Base-by-base conservation (phyloP, 352 stramenopile genomes). In the Pythium volutum region DNA sequence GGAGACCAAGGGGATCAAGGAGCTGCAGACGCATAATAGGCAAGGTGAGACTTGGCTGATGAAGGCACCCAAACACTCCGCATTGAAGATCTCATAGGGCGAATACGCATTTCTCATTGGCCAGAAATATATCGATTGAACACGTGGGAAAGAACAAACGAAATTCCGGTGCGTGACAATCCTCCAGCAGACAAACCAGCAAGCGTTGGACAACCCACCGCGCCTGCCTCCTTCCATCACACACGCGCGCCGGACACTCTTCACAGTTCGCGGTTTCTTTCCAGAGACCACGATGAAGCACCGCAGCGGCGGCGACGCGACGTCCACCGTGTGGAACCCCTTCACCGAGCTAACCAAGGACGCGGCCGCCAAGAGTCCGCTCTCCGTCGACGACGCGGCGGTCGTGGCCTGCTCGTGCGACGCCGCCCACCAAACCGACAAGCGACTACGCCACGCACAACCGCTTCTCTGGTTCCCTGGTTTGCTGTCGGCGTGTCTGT, bases 401-500 rank as follows among this genome's bases (percentile, higher is more conserved):
- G 38, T 11, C 31, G 14, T 36, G 2, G 31, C 10, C n/a, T 27
- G 45, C 14, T 39, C 26, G 18, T 39, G 23, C 22, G 26, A 23
- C 27, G n/a, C 4, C 42, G 33, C 23, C 41, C 3, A 33, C 9
- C 2, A 4, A 26, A 5, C 16, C 20, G 14, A 26, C 41, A 11
- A 4, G 4, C 20, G 14, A n/a, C 22, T 22, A 6, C 34, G 25
- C 8, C n/a, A 9, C 22, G 16, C 49, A 20, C 14, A 25, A 41
- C 34, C 34, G n/a, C 31, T 36, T 11, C 34, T 11, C 26, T 60
- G 71, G 45, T 64, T 63, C 25, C 64, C 61, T 0, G 64, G 64
- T 31, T 38, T 81, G 6, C 62, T 75, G 18, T 8, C 42, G 4
- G 45, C 58, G 12, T 62, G 62, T 31, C 57, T 76, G 4, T n/a